Base-by-base conservation (phyloP, 1,284 basidiomycete genomes). In the Naganishia albida region DNA sequence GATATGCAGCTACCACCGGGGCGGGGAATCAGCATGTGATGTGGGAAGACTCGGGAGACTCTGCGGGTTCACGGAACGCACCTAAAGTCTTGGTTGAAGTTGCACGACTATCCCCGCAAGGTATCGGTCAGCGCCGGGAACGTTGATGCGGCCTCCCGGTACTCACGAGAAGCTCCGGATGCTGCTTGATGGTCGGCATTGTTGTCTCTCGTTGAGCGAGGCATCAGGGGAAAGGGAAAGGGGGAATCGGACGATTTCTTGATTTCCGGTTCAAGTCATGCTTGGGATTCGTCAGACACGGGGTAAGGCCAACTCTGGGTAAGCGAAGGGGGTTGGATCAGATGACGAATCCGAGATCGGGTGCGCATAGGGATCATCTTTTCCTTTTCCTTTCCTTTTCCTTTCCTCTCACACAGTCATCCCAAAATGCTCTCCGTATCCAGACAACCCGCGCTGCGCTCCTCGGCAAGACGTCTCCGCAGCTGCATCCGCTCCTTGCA, bases 1-100 rank as follows among this genome's bases (percentile, higher is more conserved):
- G 93, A 92, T 67, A 97, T 86, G 77, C 94, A 97, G 42, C 75
- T 77, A 66, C 12, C 7, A 28, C 1, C 42, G 39, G 25, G 18
- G 1, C 42, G 1, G 7, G 6, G 23, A 23, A 26, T 56, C 54
- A 56, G 54, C 40, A 55, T 23, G 39, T 23, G 26, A 15, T 56
- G 13, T 28, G 34, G 10, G 34, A 10, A 6, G 34, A 34, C 34
- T 34, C 34, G 39, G 12, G 3, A 2, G 7, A 16, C 38, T 10
- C 53, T n/a, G n/a, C 38, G 13, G 12, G 7, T 20, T 8, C 38
- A 25, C n/a, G n/a, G n/a, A 26, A 18, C 57, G 57, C 18, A 65
- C 64, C 64, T 65, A 38, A 76, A 79, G 71, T 80, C 78, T 65
- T 80, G 78, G 67, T 80, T 80, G 71, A 79, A 80, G 65, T 77